Base-by-base conservation (phyloP, 768 basidiomycete species). In the Mycena crocata region DNA sequence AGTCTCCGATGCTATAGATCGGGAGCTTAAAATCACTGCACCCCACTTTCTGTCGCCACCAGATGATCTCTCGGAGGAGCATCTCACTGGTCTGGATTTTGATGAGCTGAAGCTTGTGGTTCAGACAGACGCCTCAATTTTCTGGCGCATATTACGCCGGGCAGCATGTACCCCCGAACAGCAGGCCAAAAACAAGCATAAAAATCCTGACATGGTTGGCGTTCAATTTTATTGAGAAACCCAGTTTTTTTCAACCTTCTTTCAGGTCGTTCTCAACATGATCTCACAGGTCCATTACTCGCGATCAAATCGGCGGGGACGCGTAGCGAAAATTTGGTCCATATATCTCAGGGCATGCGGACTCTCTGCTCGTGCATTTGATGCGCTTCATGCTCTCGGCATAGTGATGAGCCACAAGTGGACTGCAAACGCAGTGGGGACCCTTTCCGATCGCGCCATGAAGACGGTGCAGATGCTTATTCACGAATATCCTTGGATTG, bases 331-430 rank as follows among this genome's bases (percentile, higher is more conserved):
- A 44, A n/a, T 73, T 2, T 71, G 68, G 72, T 28, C 71, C 1
- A 54, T 71, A 5, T 73, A 71, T 57, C 51, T 73, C 2, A 71
- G 70, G 31, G 68, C 67, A 32, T 71, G 71, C 57, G 71, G 72
- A 10, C 45, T 71, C 8, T 67, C 62, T 0, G 70, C 72, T 17
- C 42, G 62, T n/a, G n/a, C n/a, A n/a, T n/a, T n/a, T n/a, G n/a
- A n/a, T n/a, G n/a, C n/a, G n/a, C n/a, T n/a, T n/a, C n/a, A n/a
- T n/a, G n/a, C n/a, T n/a, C n/a, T n/a, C n/a, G n/a, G n/a, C n/a
- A n/a, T n/a, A n/a, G n/a, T n/a, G n/a, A n/a, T n/a, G n/a, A n/a
- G n/a, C n/a, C n/a, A n/a, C n/a, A n/a, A n/a, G n/a, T n/a, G n/a
- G n/a, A n/a, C n/a, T n/a, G n/a, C n/a, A n/a, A n/a, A n/a, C n/a